A percentile compares a stretch with the other conserved stretches of the same genome.
phyloP scores from a whole-genome alignment of 176 grass and related monocot species.

The Thinopyrum elongatum region DNA sequence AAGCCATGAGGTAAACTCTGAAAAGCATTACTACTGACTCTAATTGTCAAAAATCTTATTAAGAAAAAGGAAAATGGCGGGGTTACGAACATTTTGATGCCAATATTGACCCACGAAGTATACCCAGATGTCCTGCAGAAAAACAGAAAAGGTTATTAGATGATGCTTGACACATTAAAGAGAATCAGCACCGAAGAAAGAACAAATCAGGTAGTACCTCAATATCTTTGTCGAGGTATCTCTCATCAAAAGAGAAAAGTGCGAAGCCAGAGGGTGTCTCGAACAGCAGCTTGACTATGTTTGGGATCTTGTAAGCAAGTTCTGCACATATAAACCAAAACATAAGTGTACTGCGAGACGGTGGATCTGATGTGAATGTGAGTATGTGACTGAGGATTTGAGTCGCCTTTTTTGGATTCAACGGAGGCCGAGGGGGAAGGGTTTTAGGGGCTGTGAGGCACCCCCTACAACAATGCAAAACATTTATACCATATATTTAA shows the following conservation, averaged over 20 bases:
- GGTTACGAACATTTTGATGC: not conserved
- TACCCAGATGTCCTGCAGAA: not conserved
- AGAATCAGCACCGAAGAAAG: not conserved
- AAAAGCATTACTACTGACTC: not conserved
- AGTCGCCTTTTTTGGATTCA: not conserved
- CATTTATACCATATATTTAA: no score
- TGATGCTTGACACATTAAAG: not conserved
- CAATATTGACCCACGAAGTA: not conserved
- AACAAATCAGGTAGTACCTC: not conserved
- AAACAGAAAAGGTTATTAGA: not conserved
- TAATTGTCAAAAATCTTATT: no score
- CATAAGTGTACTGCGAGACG: not conserved
- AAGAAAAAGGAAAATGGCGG: not conserved
- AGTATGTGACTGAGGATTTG: not conserved
- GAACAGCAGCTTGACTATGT: not conserved
- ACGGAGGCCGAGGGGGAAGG: not conserved
- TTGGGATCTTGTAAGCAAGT: not conserved
- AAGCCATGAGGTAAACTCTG: not conserved
- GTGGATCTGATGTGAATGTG: not conserved
- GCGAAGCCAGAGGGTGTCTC: slow-evolving; percentile 1
- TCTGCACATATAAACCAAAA: not conserved
- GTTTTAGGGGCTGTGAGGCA: not conserved
- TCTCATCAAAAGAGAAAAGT: not conserved
- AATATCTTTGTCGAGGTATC: not conserved
- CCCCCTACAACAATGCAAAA: no score